phyloP scores from a whole-genome alignment of 2,329 filamentous ascomycete species.

The Neofusicoccum cordaticola region DNA sequence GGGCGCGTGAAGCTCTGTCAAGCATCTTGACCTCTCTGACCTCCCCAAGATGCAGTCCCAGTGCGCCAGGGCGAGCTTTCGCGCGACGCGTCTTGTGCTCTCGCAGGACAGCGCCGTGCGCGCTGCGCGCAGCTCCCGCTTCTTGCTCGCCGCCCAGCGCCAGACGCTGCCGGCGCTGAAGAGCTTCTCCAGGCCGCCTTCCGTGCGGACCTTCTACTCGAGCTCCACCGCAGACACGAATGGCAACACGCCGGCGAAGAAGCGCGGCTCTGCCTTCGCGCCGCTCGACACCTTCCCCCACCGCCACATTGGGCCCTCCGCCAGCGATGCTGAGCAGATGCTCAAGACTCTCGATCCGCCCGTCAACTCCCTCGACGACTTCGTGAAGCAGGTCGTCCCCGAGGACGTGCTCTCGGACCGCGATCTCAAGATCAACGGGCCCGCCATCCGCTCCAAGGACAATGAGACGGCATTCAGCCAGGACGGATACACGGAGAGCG shows the following conservation, averaged over 20 bases:
- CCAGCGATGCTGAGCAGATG: constrained; percentile 71
- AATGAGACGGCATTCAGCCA: constrained; percentile 28
- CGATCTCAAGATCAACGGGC: constrained; percentile 53
- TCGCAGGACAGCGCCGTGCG: constrained; percentile 6
- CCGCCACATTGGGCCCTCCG: constrained; percentile 82
- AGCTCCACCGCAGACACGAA: constrained; percentile 21
- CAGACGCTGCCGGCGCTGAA: background rate
- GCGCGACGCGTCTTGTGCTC: constrained; percentile 12
- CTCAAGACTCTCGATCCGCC: constrained; percentile 75
- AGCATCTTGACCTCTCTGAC: background rate
- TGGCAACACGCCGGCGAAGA: constrained; percentile 8
- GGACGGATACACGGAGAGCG: constrained; percentile 57
- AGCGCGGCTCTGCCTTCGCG: constrained; percentile 28
- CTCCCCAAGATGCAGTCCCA: constrained; percentile 16
- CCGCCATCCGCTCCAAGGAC: constrained; percentile 38
- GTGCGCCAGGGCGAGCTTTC: constrained; percentile 15
- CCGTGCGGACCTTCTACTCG: constrained; percentile 20
- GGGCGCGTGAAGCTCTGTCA: background rate
- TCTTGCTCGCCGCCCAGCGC: background rate
- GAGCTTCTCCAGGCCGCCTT: background rate
- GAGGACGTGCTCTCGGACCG: constrained; percentile 70
- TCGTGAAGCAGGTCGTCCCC: constrained; percentile 81
- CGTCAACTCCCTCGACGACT: constrained; percentile 70
- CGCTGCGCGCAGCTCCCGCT: background rate
- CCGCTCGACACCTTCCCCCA: constrained; percentile 67